Evolutionary conservation across 2,329 filamentous ascomycete species (phyloP), one percentile per base, ranked within the genome.

Genomic region (Colletotrichum tropicale): DNA sequence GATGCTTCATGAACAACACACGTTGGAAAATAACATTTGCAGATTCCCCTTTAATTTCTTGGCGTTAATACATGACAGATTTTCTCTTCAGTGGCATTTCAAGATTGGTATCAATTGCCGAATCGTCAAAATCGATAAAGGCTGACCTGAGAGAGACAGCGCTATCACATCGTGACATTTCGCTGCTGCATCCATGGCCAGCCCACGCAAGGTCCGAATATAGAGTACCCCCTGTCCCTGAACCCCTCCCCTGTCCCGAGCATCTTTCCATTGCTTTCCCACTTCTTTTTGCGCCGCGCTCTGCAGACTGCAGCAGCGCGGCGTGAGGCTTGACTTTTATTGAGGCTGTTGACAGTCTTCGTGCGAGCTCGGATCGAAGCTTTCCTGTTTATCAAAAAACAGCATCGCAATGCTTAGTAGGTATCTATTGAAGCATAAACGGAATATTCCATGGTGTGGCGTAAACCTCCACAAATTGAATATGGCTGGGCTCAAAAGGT

Each of bases 181-280:
- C n/a, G n/a, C 16, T 24, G 36, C 62, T 34, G 21, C 61, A 43
- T 28, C 36, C 70, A 36, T 68, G 55, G 38, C 66, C 30, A 64
- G 43, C 66, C 61, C 61, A 67, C 68, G 16, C 73, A 72, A 72
- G 69, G 69, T 75, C 73, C 69, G 73, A 68, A 67, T 68, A 72
- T 55, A 75, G 56, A 60, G 32, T 58, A 26, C 10, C 38, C 73
- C 64, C 43, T 67, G 73, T 43, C 64, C 61, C 34, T 56, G 30
- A 52, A 52, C 43, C 43, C 43, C 10, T 18, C 21, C 60, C 58
- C 38, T 66, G 62, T 38, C 6, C 32, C 34, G 21, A 21, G n/a
- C 61, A 38, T 64, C 61, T 64, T 52, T n/a, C 38, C 38, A 48
- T 7, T 61, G 32, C 26, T 60, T 28, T 58, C 26, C 21, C 38